Conservation (phyloP, 2,329 filamentous ascomycete genomes). For the Nannizziopsis arthrosporioides region DNA sequence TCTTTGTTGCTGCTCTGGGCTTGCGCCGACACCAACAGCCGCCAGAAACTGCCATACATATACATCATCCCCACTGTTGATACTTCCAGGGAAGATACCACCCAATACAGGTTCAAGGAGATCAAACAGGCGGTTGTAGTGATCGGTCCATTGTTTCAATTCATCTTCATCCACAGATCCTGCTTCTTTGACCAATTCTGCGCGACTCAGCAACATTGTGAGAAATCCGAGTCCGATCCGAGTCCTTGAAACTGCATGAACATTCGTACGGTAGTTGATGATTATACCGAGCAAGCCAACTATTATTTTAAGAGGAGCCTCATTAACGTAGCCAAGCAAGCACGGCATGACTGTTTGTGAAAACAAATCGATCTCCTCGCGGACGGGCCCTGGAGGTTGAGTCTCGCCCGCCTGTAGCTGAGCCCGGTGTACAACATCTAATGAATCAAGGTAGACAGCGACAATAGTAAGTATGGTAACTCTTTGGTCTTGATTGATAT, state of each 20-base stretch:
- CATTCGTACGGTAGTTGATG: constrained; percentile 59
- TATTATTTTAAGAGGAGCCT: constrained; percentile 81
- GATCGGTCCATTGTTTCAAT: constrained; percentile 70
- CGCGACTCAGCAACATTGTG: constrained; percentile 87
- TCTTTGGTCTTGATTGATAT: constrained; percentile 82
- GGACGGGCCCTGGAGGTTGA: constrained; percentile 61
- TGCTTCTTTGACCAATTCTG: constrained; percentile 81
- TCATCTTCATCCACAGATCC: constrained; percentile 57
- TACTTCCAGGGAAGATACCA: constrained; percentile 80
- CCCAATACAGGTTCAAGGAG: constrained; percentile 71
- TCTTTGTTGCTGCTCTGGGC: constrained; percentile 86
- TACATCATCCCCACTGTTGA: constrained; percentile 81
- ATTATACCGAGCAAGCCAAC: constrained; percentile 80
- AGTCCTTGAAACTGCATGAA: constrained; percentile 73
- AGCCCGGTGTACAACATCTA: constrained; percentile 78
- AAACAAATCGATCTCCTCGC: constrained; percentile 89
- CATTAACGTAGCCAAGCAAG: constrained; percentile 78
- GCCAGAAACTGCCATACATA: constrained; percentile 98
- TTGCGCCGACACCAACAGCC: constrained; percentile 85
- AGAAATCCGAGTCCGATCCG: constrained; percentile 80
- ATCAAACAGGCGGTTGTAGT: constrained; percentile 82
- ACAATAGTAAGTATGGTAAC: constrained; percentile 92
- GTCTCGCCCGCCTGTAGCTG: constrained; percentile 61
- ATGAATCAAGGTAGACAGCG: constrained; percentile 77
- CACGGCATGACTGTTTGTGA: constrained; percentile 77